Base-by-base conservation (phyloP, 306 rosid species). In the Quillaja saponaria region DNA sequence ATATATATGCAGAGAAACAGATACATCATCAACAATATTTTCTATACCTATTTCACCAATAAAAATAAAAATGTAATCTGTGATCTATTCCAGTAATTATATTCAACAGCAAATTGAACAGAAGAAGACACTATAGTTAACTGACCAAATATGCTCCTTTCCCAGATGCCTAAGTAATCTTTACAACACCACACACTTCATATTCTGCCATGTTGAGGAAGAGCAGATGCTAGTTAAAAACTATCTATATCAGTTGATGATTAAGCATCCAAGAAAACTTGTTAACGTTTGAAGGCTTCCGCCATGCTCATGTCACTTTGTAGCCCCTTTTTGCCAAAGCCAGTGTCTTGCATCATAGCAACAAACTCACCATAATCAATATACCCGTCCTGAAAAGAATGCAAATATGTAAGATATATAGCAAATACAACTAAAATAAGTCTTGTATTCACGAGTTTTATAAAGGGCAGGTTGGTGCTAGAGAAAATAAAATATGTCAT, bases 331-430 rank as follows among this genome's bases (percentile, higher is more conserved):
- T 74, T 69, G 70, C 84, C 78, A 58, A 86, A 85, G 66, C 66
- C 81, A 15, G 84, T 82, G 76, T 89, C 99, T 85, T 85, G 85
- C 99, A 92, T 92, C 99, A 92, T 89, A 41, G 89, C 99, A 33
- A 63, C 89, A 75, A 92, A 92, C 84, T 92, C 99, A 46, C 65
- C 84, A 61, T 92, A 92, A 81, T 92, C 99, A 63, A 92, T 92
- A 41, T 82, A 94, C n/a, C 99, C 94, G 61, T 92, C 99, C 99
- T 92, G 95, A 33, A 81, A 81, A 76, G 34, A 68, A 40, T 41
- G 60, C 64, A 68, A 59, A 63, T n/a, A 63, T 15, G 13, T 20
- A 35, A 42, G 75, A 69, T 41, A 63, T 50, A 54, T 34, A 31
- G 42, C 21, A 52, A 47, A 17, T 17, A 42, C 18, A 35, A 61